A percentile compares a stretch with the other conserved stretches of the same genome.
Evolutionary conservation across 2,329 filamentous ascomycete genomes (phyloP).

Genomic region (Aspergillus costaricaensis): DNA sequence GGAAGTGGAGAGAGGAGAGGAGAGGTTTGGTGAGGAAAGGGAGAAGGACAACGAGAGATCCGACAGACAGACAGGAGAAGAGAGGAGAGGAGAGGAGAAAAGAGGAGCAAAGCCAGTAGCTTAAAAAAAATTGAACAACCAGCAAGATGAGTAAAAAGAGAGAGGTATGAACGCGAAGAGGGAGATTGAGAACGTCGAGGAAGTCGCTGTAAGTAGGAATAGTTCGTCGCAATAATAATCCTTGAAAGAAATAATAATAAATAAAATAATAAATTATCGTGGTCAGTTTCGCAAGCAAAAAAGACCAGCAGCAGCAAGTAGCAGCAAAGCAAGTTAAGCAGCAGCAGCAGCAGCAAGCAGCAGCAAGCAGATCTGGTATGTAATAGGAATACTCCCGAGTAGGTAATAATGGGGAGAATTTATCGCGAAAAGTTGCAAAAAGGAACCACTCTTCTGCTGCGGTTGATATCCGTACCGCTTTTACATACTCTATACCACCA

Average conservation of each 20-base stretch:
- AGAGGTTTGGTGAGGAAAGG: constrained; percentile 8
- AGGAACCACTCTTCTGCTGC: not conserved
- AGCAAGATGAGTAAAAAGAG: constrained; percentile 2
- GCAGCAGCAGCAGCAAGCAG: not conserved
- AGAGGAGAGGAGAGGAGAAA: constrained; percentile 12
- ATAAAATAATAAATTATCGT: constrained; percentile 2
- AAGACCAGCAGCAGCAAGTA: not conserved
- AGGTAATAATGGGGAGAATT: constrained; percentile 3
- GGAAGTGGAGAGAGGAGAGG: constrained; percentile 1
- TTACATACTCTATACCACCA: too few species aligned
- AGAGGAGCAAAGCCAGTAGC: constrained; percentile 2
- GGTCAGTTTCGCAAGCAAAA: constrained; percentile 2
- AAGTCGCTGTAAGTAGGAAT: constrained; percentile 13
- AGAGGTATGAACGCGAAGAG: not conserved
- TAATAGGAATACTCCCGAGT: not conserved
- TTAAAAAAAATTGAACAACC: not conserved
- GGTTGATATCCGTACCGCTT: too few species aligned
- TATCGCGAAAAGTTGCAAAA: not conserved
- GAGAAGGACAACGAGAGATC: constrained; percentile 9
- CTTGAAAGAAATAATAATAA: constrained; percentile 1
- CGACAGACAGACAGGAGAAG: constrained; percentile 11
- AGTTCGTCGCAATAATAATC: constrained; percentile 11
- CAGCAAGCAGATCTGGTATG: not conserved
- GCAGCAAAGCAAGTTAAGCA: constrained; percentile 1
- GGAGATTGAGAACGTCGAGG: not conserved